Base-by-base conservation (phyloP, 257 asterid species). In the Gentiana dahurica region DNA sequence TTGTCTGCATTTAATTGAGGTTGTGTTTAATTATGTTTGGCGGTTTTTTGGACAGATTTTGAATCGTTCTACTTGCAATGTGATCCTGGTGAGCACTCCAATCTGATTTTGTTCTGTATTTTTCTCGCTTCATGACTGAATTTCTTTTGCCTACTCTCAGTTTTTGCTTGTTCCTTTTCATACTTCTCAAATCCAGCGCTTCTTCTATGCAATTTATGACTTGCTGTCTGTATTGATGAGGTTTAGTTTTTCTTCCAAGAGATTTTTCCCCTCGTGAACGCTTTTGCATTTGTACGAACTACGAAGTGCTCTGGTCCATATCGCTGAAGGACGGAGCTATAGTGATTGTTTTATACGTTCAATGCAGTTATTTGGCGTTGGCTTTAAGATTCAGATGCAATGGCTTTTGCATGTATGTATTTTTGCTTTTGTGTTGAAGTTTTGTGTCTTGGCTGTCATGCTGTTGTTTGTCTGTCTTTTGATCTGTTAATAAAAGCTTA, bases 21-120 rank as follows among this genome's bases (percentile, higher is more conserved):
- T 51, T 8, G 59, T 57, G 46, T 1, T 48, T 0, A 7, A 15
- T 24, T 24, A 1, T 10, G 44, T 8, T 54, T 62, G 48, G 1
- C 4, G 5, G 48, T 36, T 44, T 41, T 33, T 48, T 36, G 53
- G n/a, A 51, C 74, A 72, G 77, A 72, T 34, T 70, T 61, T 4
- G 74, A 68, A 6, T 62, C 46, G 6, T 72, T 72, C 43, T 68
- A 63, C 53, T 65, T 52, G 58, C 63, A 39, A 6, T 72, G 74
- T 8, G 77, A 68, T 38, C 71, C 74, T 58, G 77, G 73, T 72
- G 49, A 61, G 68, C 55, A 41, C n/a, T 2, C 12, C 52, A 3
- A 6, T 24, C 11, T 8, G 5, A 4, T 24, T 36, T n/a, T 32
- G 7, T 33, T 11, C 10, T 4, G 52, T 33, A 8, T 4, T 59